These are phyloP conservation scores for Hemileccinum impolitum DNA, from an alignment of 768 basidiomycete species.

Conservation along the genomic window DNA sequence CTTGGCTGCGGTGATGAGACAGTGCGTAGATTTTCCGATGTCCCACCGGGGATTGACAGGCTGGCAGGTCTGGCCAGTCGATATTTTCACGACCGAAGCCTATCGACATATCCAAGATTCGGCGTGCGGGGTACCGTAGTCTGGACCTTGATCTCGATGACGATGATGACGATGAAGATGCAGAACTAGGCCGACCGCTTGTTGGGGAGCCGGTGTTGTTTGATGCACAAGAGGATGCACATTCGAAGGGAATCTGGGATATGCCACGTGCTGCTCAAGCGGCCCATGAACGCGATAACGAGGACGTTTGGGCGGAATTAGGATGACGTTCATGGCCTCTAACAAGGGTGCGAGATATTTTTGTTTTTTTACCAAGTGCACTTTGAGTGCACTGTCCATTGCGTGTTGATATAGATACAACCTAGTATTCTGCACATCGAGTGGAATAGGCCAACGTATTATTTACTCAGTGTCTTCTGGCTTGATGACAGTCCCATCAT, in stretches of 20 bases:
- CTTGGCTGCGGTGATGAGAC: slow-evolving; percentile 89
- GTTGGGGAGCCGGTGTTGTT: slow-evolving; percentile 62
- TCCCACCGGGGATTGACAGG: slow-evolving; percentile 7
- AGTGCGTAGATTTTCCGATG: slow-evolving; percentile 49
- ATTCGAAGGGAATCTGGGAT: slow-evolving; percentile 36
- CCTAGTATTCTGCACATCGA: no score
- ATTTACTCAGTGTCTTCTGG: no score
- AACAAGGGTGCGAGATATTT: slow-evolving; percentile 11
- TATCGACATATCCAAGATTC: slow-evolving; percentile 74
- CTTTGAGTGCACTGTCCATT: neutral
- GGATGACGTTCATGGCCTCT: slow-evolving; percentile 31
- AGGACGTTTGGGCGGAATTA: slow-evolving; percentile 71
- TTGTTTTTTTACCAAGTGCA: neutral
- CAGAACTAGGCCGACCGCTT: slow-evolving; percentile 54
- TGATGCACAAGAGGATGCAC: slow-evolving; percentile 47
- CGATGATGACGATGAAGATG: slow-evolving; percentile 56
- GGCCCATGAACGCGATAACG: slow-evolving; percentile 52
- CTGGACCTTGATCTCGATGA: slow-evolving; percentile 74
- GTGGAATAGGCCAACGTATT: no score
- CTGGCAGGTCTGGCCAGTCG: slow-evolving; percentile 74
- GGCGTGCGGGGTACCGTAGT: slow-evolving; percentile 55
- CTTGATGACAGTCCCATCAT: no score
- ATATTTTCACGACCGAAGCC: slow-evolving; percentile 86
- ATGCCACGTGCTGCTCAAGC: slow-evolving; percentile 63
- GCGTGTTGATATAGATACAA: no score